Evolutionary conservation across 177 flowering plant genomes (phyloP).

Genomic region (Vitis hybrid): DNA sequence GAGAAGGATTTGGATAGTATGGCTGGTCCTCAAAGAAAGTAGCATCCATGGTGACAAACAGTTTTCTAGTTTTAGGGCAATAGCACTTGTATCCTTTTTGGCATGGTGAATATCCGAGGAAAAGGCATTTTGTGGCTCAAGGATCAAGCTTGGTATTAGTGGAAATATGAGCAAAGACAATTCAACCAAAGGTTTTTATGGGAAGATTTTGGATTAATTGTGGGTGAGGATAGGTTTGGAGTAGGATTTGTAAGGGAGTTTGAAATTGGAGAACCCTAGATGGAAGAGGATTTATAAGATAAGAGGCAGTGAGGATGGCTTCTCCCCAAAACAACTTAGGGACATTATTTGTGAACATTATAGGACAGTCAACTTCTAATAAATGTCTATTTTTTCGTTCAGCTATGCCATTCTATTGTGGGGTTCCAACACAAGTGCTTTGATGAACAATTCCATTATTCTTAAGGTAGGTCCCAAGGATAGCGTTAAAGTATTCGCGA

Average conservation of each 20-base stretch:
- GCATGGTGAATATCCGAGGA: slow-evolving; percentile 15
- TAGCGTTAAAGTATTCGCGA: no score
- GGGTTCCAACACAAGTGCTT: no score
- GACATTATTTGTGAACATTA: slow-evolving; percentile 11
- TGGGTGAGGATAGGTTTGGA: neutral
- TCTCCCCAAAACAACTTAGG: slow-evolving; percentile 24
- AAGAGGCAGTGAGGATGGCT: slow-evolving; percentile 18
- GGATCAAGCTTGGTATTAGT: slow-evolving; percentile 10
- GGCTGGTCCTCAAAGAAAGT: no score
- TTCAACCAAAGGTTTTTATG: slow-evolving; percentile 13
- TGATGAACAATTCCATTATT: no score
- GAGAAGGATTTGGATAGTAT: no score
- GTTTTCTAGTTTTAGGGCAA: neutral
- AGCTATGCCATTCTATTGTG: no score
- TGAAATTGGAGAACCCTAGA: slow-evolving; percentile 11
- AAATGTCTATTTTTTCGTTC: neutral
- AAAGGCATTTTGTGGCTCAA: slow-evolving; percentile 6
- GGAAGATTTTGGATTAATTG: neutral
- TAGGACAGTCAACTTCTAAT: slow-evolving; percentile 8
- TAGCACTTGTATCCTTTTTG: slow-evolving; percentile 20
- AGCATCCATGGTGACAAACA: neutral
- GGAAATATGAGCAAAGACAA: slow-evolving; percentile 10
- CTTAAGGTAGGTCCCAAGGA: no score
- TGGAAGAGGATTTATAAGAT: slow-evolving; percentile 23
- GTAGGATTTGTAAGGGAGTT: slow-evolving; percentile 10